Conservation (phyloP, 441 rosid genomes). For the Croton laevigatus region DNA sequence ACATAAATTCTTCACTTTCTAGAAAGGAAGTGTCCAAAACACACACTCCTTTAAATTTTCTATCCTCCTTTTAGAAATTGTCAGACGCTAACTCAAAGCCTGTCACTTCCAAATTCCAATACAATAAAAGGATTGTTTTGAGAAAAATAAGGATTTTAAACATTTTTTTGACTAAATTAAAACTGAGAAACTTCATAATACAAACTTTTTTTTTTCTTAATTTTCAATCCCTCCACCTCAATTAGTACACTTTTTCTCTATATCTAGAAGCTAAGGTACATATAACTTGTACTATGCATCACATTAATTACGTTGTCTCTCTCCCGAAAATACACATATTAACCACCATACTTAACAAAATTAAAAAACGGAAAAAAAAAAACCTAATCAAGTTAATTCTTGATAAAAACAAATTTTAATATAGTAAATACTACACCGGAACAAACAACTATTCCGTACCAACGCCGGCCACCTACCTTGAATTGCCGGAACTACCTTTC, state of each 20-base stretch:
- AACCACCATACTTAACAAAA: background rate
- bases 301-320: background rate
- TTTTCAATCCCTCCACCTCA: background rate
- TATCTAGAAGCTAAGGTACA: background rate
- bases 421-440: background rate
- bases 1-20: constrained; percentile 1
- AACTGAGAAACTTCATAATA: background rate
- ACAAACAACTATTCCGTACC: background rate
- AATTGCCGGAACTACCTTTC: constrained; percentile 22
- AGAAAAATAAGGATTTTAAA: too few species aligned
- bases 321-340: background rate
- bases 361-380: background rate
- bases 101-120: background rate
- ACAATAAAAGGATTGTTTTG: background rate
- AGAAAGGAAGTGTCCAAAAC: constrained; percentile 4
- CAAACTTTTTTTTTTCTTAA: background rate
- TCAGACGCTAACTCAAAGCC: background rate
- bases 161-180: background rate
- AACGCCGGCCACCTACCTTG: constrained; percentile 25
- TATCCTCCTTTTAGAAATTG: constrained; percentile 1
- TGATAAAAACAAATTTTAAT: background rate
- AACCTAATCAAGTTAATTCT: constrained; percentile 14
- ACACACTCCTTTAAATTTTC: background rate
- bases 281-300: background rate
- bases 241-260: background rate